Evolutionary conservation across 768 basidiomycete species (phyloP).

Genomic region (Russula sp.): DNA sequence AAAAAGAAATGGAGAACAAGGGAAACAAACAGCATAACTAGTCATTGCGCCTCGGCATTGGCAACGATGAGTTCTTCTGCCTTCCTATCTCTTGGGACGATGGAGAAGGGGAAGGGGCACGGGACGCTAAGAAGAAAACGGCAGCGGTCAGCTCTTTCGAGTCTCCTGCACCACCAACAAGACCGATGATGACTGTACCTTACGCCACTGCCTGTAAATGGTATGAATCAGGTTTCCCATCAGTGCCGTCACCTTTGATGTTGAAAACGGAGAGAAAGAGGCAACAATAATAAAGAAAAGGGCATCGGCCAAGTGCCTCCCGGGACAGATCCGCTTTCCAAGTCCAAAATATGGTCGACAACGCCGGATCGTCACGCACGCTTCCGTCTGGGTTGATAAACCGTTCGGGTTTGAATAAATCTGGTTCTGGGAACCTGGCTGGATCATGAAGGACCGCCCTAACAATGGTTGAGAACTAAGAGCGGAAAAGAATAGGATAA

Average conservation of each 20-base stretch:
- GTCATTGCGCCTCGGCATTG: background rate
- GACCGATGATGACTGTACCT: no score
- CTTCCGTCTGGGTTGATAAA: background rate
- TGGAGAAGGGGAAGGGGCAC: no score
- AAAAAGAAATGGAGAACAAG: no score
- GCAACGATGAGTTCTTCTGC: background rate
- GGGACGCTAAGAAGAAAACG: no score
- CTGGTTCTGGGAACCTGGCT: background rate
- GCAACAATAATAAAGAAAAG: background rate
- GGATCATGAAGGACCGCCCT: background rate
- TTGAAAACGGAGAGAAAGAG: background rate
- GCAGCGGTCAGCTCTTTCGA: background rate
- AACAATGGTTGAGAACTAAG: background rate
- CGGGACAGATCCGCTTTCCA: background rate
- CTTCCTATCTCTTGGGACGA: background rate
- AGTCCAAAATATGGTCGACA: background rate
- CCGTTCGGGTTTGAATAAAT: background rate
- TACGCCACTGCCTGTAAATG: no score
- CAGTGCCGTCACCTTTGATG: no score
- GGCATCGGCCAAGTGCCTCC: background rate
- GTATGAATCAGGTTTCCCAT: no score
- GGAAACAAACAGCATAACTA: no score
- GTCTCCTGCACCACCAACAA: background rate
- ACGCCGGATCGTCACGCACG: background rate
- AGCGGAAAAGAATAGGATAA: background rate